phyloP scores from a whole-genome alignment of 257 asterid genomes.

The Fraxinus quadrangulata region DNA sequence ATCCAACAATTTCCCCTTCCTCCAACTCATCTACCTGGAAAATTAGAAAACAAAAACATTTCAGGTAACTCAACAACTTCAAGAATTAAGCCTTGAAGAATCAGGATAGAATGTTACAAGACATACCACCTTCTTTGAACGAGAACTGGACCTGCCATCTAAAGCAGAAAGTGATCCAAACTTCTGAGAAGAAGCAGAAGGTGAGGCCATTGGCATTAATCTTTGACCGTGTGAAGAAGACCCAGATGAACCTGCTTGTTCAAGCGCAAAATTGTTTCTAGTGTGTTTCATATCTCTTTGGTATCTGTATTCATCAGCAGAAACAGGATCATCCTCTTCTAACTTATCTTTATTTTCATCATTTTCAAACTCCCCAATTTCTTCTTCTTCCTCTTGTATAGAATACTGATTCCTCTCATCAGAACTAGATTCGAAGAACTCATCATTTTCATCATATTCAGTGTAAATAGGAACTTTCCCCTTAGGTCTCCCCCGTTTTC shows the following conservation, averaged over 20 bases:
- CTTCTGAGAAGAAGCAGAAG: conserved; percentile 92
- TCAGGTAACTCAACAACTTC: conserved; percentile 15
- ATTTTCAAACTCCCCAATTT: conserved; percentile 79
- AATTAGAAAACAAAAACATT: conserved; percentile 20
- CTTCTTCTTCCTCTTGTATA: conserved; percentile 76
- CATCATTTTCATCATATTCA: conserved; percentile 85
- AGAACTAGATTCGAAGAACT: conserved; percentile 82
- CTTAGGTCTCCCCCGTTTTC: conserved; percentile 86
- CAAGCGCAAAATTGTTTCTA: conserved; percentile 48
- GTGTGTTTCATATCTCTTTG: conserved; percentile 51
- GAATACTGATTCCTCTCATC: conserved; percentile 78
- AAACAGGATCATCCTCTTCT: conserved; percentile 69
- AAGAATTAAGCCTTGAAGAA: background rate
- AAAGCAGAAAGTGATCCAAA: conserved; percentile 97
- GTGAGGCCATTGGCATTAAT: conserved; percentile 57
- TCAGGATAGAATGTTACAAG: background rate
- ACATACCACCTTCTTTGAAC: conserved; percentile 74
- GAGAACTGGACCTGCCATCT: conserved; percentile 83
- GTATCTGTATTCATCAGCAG: conserved; percentile 60
- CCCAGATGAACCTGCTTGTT: conserved; percentile 83
- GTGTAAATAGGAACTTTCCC: conserved; percentile 81
- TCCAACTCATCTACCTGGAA: conserved; percentile 82
- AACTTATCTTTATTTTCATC: conserved; percentile 78
- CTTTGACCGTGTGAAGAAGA: conserved; percentile 81
- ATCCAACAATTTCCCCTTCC: conserved; percentile 92